Evolutionary conservation across 2,329 filamentous ascomycete species (phyloP).

Genomic region (Microsporum ferrugineum): DNA sequence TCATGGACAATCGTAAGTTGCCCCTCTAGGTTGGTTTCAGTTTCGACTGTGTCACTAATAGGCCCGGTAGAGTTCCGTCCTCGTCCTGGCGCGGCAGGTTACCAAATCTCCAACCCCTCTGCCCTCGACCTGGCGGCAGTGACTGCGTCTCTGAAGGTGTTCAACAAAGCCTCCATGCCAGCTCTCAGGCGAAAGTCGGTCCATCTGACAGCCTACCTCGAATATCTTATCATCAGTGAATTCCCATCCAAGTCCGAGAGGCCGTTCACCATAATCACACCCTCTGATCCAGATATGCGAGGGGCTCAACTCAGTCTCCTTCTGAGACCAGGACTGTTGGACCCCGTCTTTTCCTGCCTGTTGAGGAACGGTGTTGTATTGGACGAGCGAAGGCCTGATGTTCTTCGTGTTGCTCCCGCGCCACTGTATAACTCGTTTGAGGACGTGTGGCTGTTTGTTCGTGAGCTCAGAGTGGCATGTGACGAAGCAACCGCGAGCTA

Average conservation of each 20-base stretch:
- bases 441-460: conserved; percentile 56
- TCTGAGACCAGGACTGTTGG: conserved; percentile 56
- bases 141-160: conserved; percentile 60
- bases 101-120: conserved; percentile 74
- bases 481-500: conserved; percentile 13
- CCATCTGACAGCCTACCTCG: conserved; percentile 63
- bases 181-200: conserved; percentile 60
- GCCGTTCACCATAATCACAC: conserved; percentile 57
- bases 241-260: conserved; percentile 21
- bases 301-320: conserved; percentile 71
- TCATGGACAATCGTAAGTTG: conserved; percentile 58
- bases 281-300: conserved; percentile 53
- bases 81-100: conserved; percentile 66
- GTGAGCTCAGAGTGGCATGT: conserved; percentile 42
- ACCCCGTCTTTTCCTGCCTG: conserved; percentile 52
- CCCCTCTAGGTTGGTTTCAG: not conserved
- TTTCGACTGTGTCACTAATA: not conserved
- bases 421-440: conserved; percentile 72
- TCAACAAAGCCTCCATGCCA: conserved; percentile 58
- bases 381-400: conserved; percentile 75
- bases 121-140: conserved; percentile 68
- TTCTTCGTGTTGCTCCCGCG: conserved; percentile 71
- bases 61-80: conserved; percentile 51
- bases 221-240: conserved; percentile 41
- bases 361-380: conserved; percentile 61